Evolutionary conservation across 257 asterid species (phyloP).

Genomic region (Solanum dulcamara): DNA sequence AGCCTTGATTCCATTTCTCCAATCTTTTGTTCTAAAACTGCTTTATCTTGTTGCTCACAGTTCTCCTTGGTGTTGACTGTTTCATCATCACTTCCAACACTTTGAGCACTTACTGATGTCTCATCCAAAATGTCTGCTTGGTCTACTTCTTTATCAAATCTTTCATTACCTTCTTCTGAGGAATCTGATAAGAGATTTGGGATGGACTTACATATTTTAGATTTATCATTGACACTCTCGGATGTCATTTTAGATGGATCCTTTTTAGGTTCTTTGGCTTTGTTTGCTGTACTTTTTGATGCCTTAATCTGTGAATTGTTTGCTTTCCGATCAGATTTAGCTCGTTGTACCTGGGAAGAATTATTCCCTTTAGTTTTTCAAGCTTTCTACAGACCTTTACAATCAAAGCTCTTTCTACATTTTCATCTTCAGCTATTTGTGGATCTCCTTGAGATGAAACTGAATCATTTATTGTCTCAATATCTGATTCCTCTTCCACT

Average conservation of each 20-base stretch:
- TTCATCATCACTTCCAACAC: constrained; percentile 48
- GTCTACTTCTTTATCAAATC: constrained; percentile 29
- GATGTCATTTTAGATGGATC: constrained; percentile 21
- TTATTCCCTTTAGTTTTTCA: constrained; percentile 21
- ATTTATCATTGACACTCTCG: constrained; percentile 29
- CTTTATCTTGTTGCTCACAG: constrained; percentile 24
- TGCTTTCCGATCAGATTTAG: constrained; percentile 24
- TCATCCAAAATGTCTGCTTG: constrained; percentile 35
- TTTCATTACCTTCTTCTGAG: constrained; percentile 39
- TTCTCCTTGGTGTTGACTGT: constrained; percentile 23
- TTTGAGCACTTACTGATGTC: constrained; percentile 27
- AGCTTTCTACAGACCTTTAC: constrained; percentile 8
- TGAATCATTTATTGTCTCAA: constrained; percentile 55
- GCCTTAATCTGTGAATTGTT: constrained; percentile 13
- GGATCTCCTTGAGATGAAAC: constrained; percentile 61
- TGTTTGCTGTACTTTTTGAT: constrained; percentile 28
- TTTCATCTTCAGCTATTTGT: constrained; percentile 49
- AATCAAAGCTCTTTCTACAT: constrained; percentile 22
- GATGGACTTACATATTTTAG: constrained; percentile 54
- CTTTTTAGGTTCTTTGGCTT: constrained; percentile 19
- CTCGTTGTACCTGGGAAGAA: constrained; percentile 19
- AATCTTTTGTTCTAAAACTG: constrained; percentile 35
- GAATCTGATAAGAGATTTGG: constrained; percentile 47
- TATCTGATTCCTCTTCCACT: constrained; percentile 56
- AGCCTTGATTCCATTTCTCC: constrained; percentile 81